phyloP scores from a whole-genome alignment of 75 land plant species.

The Selaginella tamariscina region DNA sequence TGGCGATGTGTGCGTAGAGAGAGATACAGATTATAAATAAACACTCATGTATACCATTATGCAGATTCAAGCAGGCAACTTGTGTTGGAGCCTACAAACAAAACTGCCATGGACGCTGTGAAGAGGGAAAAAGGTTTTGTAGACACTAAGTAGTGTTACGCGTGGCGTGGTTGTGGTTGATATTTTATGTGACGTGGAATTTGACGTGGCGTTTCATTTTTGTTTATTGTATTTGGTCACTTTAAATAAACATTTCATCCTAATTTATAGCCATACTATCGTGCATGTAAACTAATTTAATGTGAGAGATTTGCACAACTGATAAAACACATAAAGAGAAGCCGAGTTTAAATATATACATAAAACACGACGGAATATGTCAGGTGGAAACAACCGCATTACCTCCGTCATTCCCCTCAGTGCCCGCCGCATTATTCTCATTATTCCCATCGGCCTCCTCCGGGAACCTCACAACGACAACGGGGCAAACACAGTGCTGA shows the following conservation, averaged over 20 bases:
- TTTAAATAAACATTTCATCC: no score
- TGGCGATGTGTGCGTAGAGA: not conserved
- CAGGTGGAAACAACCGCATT: not conserved
- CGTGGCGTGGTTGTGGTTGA: not conserved
- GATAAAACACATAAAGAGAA: no score
- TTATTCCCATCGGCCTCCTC: constrained; percentile 6
- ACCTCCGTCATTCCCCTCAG: not conserved
- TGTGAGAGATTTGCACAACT: no score
- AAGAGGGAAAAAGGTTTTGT: constrained; percentile 33
- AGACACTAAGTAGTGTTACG: not conserved
- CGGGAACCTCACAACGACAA: not conserved
- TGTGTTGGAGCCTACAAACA: constrained; percentile 64
- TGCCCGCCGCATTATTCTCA: not conserved
- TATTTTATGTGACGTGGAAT: not conserved
- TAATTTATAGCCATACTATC: no score
- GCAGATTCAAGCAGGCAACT: constrained; percentile 68
- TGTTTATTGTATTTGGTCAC: no score
- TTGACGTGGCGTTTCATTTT: not conserved
- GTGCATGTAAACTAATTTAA: no score
- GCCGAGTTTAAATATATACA: no score
- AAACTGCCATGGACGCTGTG: constrained; percentile 36
- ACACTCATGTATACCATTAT: not conserved
- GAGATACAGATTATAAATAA: constrained; percentile 11
- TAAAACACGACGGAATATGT: no score
- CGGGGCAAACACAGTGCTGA: constrained; percentile 8